A percentile compares a stretch with the other conserved stretches of the same genome.
These are phyloP conservation scores for Fusarium lyarnte DNA, from an alignment of 2,329 filamentous ascomycete genomes.

Conservation along the genomic window DNA sequence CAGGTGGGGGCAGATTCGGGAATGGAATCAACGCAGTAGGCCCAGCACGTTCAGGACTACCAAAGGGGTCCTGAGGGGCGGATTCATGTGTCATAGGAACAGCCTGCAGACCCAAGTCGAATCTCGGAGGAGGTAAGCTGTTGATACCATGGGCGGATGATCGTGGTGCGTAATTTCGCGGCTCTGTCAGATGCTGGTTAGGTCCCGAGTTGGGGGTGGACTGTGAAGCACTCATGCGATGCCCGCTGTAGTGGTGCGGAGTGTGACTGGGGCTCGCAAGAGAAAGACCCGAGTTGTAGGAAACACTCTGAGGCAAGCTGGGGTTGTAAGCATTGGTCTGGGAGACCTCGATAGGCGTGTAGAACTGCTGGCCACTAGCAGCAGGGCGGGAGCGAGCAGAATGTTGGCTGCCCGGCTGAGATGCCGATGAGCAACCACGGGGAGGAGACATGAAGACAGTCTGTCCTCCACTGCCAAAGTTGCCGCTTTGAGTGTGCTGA, in stretches of 20 bases:
- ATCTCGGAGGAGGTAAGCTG: slow-evolving; percentile 51
- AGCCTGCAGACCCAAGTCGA: slow-evolving; percentile 42
- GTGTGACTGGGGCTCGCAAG: slow-evolving; percentile 30
- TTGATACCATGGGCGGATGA: slow-evolving; percentile 40
- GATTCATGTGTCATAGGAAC: neutral
- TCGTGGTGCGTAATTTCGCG: slow-evolving; percentile 54
- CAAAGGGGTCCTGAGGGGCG: slow-evolving; percentile 32
- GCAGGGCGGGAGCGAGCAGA: neutral
- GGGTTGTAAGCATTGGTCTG: slow-evolving; percentile 7
- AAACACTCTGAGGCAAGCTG: slow-evolving; percentile 26
- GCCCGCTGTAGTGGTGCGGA: slow-evolving; percentile 19
- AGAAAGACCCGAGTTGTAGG: slow-evolving; percentile 18
- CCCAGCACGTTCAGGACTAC: slow-evolving; percentile 1
- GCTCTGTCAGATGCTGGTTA: slow-evolving; percentile 49
- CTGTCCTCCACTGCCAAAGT: neutral
- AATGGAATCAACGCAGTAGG: slow-evolving; percentile 14
- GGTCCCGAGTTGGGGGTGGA: slow-evolving; percentile 20
- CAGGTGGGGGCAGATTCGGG: slow-evolving; percentile 7
- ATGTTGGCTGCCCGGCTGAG: slow-evolving; percentile 2
- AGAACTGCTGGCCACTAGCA: slow-evolving; percentile 18
- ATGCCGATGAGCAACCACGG: neutral
- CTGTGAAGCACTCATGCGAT: neutral
- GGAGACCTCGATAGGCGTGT: slow-evolving; percentile 9
- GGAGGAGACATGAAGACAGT: slow-evolving; percentile 11
- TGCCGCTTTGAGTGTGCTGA: neutral